Base-by-base conservation (phyloP, 441 rosid species). In the Erysimum pusillum region DNA sequence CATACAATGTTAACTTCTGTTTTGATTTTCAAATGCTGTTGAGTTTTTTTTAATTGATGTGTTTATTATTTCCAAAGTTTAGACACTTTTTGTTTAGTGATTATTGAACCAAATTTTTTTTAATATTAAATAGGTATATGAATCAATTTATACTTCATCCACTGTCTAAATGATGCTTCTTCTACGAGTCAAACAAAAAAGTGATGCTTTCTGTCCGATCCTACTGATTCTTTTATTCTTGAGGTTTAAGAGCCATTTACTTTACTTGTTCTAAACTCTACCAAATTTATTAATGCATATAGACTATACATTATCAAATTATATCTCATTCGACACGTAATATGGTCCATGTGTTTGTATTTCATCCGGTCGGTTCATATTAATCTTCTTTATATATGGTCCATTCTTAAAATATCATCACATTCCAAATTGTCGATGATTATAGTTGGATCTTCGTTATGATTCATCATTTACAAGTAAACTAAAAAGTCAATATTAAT, bases 261-360 rank as follows among this genome's bases (percentile, higher is more conserved):
- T 62, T 76, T 54, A 54, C 80, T 77, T 77, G 72, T 71, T 56
- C 31, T 22, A 31, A 48, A 77, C 80, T 77, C 80, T 71, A 71
- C 72, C 72, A 52, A 45, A 51, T 58, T 17, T 9, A 18, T 14
- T 9, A 51, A 66, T 67, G 7, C 52, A 38, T 48, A 36, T 10
- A 57, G 32, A 15, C 7, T 54, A 57, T 44, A 44, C 28, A 60
- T 45, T 36, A 17, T 39, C 54, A 3, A 63, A 2, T n/a, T 48
- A 17, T 69, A 44, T n/a, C 34, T 56, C 17, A 25, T 44, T n/a
- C 9, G 60, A 70, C 71, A 77, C 61, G 73, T 70, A 25, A n/a
- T 18, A 25, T 63, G 60, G 61, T 45, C 71, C 80, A 70, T 56
- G 76, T 64, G 61, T 4, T 9, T 57, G 36, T 32, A 35, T 35